A percentile compares a stretch with the other conserved stretches of the same genome.
Evolutionary conservation across 2,329 filamentous ascomycete species (phyloP).

Genomic region (Rutstroemia sp.): DNA sequence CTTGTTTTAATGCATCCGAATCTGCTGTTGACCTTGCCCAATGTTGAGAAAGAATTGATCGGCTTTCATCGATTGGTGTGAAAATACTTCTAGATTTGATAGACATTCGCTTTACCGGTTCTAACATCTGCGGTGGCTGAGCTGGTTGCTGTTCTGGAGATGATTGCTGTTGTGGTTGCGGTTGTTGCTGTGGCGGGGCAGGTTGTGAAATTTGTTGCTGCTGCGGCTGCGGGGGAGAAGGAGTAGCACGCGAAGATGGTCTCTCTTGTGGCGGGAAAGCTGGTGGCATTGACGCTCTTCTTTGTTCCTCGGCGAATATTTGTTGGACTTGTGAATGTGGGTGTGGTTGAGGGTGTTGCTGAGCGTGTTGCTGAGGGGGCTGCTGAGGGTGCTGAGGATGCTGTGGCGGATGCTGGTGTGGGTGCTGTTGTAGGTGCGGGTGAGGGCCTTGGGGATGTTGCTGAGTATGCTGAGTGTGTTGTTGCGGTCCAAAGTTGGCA

Average conservation of each 20-base stretch:
- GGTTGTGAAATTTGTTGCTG: slow-evolving; percentile 45
- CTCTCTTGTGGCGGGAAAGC: slow-evolving; percentile 54
- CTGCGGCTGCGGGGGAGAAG: slow-evolving; percentile 54
- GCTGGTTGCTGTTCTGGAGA: slow-evolving; percentile 37
- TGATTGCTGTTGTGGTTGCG: slow-evolving; percentile 33
- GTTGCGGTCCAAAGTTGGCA: slow-evolving; percentile 33
- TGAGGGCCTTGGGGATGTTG: slow-evolving; percentile 8
- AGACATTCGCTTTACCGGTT: slow-evolving; percentile 44
- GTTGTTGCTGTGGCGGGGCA: slow-evolving; percentile 36
- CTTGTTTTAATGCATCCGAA: slow-evolving; percentile 27
- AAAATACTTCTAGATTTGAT: slow-evolving; percentile 70
- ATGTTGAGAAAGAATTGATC: slow-evolving; percentile 81
- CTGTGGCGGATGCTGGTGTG: not conserved
- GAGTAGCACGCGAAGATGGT: slow-evolving; percentile 40
- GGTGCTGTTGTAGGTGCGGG: not conserved
- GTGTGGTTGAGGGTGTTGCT: slow-evolving; percentile 35
- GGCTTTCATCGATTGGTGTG: slow-evolving; percentile 89
- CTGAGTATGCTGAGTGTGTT: slow-evolving; percentile 24
- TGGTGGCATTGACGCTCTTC: slow-evolving; percentile 66
- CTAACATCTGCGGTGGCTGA: slow-evolving; percentile 42
- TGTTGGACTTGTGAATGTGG: slow-evolving; percentile 52
- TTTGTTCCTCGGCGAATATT: slow-evolving; percentile 68
- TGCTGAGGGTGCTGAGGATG: slow-evolving; percentile 13
- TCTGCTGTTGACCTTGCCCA: slow-evolving; percentile 55
- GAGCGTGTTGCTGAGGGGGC: slow-evolving; percentile 31